Conservation (phyloP, 495 filamentous ascomycete species). For the Neurospora sp. region DNA sequence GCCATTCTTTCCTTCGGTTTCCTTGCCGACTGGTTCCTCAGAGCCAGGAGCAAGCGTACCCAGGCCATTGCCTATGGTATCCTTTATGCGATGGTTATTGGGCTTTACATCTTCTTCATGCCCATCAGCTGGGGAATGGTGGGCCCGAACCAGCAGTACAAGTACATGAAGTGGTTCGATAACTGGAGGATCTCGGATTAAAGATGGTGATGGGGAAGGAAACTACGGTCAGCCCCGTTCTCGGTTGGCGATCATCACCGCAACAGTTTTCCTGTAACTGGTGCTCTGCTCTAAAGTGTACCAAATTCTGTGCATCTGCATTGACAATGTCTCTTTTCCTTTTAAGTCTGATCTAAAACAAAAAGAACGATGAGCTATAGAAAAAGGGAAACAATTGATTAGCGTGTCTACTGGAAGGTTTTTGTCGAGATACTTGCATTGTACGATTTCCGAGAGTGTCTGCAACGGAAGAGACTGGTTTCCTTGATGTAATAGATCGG, state of each 20-base stretch:
- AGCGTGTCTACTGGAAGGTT: not conserved
- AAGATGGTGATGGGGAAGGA: not conserved
- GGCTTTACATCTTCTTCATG: constrained; percentile 78
- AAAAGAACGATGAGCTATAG: not conserved
- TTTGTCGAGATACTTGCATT: not conserved
- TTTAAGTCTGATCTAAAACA: not conserved
- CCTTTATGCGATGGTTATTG: constrained; percentile 63
- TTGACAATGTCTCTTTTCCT: not conserved
- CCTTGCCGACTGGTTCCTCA: constrained; percentile 71
- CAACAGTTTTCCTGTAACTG: not conserved
- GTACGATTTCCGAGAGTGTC: not conserved
- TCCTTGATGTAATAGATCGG: not conserved
- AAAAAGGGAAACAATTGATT: not conserved
- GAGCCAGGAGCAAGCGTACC: constrained; percentile 47
- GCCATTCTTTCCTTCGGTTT: constrained; percentile 87
- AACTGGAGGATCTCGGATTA: constrained; percentile 57
- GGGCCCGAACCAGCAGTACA: constrained; percentile 72
- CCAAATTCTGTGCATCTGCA: not conserved
- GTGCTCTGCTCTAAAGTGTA: not conserved
- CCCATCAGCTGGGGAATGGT: constrained; percentile 97
- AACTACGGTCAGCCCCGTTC: not conserved
- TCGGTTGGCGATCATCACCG: not conserved
- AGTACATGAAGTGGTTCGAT: constrained; percentile 85
- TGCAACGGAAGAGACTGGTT: not conserved
- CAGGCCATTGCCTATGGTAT: constrained; percentile 56